Evolutionary conservation across 306 rosid genomes (phyloP).

Genomic region (barrel medic (Medicago truncatula)): DNA sequence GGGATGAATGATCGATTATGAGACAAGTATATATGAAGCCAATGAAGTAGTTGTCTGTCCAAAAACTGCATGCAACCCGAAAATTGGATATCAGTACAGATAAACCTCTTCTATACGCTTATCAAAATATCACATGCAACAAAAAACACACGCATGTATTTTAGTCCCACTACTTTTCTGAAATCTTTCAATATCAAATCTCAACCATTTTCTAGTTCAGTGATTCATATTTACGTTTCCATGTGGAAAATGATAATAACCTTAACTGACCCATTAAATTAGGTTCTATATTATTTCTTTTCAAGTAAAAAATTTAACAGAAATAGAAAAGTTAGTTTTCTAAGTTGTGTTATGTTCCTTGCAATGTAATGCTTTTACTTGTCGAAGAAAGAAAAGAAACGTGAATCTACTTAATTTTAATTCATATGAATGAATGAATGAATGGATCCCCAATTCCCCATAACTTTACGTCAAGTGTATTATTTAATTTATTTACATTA

Average conservation of each 20-base stretch:
- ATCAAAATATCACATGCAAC: not conserved
- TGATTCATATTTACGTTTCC: not conserved
- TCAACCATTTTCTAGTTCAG: not conserved
- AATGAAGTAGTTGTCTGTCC: not conserved
- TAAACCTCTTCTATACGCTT: not conserved
- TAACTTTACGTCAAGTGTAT: too few relatives aligned
- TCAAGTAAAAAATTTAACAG: not conserved
- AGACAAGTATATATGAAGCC: not conserved
- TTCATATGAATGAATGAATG: too few relatives aligned
- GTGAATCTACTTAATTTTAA: too few relatives aligned
- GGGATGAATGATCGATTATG: not conserved
- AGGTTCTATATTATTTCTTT: not conserved
- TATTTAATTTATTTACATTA: too few relatives aligned
- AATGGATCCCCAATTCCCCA: too few relatives aligned
- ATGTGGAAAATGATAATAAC: not conserved
- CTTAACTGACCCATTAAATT: not conserved
- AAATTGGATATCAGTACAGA: not conserved
- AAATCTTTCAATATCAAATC: not conserved
- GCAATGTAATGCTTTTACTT: too few relatives aligned
- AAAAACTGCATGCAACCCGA: not conserved
- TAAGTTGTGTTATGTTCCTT: not conserved
- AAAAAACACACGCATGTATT: not conserved
- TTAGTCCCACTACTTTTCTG: constrained; percentile 5
- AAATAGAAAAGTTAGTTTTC: not conserved
- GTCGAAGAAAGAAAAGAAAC: too few relatives aligned